phyloP scores from a whole-genome alignment of 1,139 yeast genomes.

The Magnusiomyces suaveolens region DNA sequence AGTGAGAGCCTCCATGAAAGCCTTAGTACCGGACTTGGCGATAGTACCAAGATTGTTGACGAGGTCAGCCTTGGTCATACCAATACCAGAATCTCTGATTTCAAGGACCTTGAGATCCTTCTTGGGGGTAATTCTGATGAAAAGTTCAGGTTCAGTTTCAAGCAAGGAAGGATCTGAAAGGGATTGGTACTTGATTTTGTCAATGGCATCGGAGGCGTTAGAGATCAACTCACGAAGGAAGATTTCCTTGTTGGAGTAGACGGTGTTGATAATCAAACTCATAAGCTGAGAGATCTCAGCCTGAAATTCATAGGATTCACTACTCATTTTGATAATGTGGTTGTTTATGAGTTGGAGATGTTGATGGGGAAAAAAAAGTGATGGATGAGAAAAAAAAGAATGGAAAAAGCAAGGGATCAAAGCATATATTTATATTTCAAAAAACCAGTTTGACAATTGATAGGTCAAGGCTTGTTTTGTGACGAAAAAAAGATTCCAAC shows the following conservation, averaged over 20 bases:
- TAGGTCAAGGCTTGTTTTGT: slow-evolving; percentile 20
- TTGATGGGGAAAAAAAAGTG: neutral
- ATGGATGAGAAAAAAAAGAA: slow-evolving; percentile 28
- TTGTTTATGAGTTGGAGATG: slow-evolving; percentile 71
- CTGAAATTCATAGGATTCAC: slow-evolving; percentile 64
- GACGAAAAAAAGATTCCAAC: neutral
- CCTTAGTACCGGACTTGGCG: slow-evolving; percentile 99
- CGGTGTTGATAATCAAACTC: slow-evolving; percentile 99
- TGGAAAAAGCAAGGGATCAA: neutral
- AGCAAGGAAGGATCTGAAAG: slow-evolving; percentile 84
- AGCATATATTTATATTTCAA: neutral
- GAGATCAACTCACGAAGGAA: slow-evolving; percentile 98
- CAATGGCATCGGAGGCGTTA: slow-evolving; percentile 93
- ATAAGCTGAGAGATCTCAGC: slow-evolving; percentile 99
- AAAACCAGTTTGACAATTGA: slow-evolving; percentile 32
- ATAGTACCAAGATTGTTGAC: slow-evolving; percentile 99
- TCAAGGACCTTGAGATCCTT: slow-evolving; percentile 91
- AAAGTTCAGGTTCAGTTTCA: slow-evolving; percentile 92
- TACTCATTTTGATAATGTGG: slow-evolving; percentile 41
- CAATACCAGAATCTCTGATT: slow-evolving; percentile 99
- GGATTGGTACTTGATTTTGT: slow-evolving; percentile 96
- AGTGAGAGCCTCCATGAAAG: slow-evolving; percentile 97
- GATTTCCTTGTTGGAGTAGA: slow-evolving; percentile 97
- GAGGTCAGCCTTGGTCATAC: slow-evolving; percentile 99
- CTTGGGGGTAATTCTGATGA: slow-evolving; percentile 93